A percentile compares a stretch with the other conserved stretches of the same genome.
Evolutionary conservation across 306 rosid genomes (phyloP).

Genomic region (Ormosia semicastrata): DNA sequence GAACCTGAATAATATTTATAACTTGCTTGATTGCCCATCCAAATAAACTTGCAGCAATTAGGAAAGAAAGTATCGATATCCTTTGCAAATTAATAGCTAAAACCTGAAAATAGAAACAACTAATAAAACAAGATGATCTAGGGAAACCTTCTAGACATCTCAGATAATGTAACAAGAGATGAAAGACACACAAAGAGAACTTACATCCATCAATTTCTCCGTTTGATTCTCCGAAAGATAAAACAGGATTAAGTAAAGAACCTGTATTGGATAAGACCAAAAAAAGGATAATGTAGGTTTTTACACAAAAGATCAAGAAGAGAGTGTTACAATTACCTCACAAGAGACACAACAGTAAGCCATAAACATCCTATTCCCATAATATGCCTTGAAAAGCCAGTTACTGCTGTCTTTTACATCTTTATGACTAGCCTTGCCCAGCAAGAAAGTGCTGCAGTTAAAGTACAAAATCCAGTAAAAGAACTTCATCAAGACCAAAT

Average conservation of each 20-base stretch:
- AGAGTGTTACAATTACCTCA: constrained; percentile 57
- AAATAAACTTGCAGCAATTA: constrained; percentile 58
- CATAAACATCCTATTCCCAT: constrained; percentile 95
- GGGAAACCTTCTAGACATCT: constrained; percentile 1
- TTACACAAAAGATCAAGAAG: neutral
- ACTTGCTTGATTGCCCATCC: constrained; percentile 97
- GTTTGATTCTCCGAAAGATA: constrained; percentile 65
- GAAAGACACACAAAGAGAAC: constrained; percentile 20
- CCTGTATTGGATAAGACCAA: constrained; percentile 49
- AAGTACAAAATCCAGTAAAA: constrained; percentile 23
- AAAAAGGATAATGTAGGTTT: neutral
- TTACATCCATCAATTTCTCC: constrained; percentile 69
- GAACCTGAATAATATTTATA: constrained; percentile 85
- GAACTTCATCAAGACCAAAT: constrained; percentile 15
- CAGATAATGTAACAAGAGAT: neutral
- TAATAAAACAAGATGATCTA: constrained; percentile 24
- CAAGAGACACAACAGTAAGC: constrained; percentile 97
- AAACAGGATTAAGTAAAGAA: constrained; percentile 78
- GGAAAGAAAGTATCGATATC: constrained; percentile 51
- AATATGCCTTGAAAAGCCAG: constrained; percentile 90
- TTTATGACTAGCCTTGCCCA: constrained; percentile 93
- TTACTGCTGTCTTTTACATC: constrained; percentile 96
- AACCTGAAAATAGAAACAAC: constrained; percentile 55
- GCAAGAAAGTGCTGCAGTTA: constrained; percentile 81
- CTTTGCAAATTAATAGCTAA: constrained; percentile 46